Base-by-base conservation (phyloP, 73 alveolate genomes). In the Tetrahymena thermophila region DNA sequence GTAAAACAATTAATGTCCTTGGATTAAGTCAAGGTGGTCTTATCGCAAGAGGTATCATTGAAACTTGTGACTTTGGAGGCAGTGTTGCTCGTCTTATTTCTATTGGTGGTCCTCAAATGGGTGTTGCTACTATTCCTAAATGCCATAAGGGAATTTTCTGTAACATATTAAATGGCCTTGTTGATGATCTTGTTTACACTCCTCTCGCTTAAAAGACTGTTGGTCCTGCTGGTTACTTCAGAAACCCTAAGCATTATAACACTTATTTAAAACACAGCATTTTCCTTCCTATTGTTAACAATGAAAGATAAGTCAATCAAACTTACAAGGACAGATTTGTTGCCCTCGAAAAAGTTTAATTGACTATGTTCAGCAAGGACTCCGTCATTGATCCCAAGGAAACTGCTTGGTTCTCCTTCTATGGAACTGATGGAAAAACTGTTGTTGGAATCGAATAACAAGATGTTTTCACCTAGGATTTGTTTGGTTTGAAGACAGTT, bases 201-300 rank as follows among this genome's bases (percentile, higher is more conserved):
- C 94, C 96, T 8, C 94, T 95, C 58, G 94, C 94, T 37, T 98
- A 98, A 96, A 85, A 97, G 83, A 35, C 94, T 37, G 43, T 98
- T 28, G 99, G 98, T 0, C 99, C 99, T n/a, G 98, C 99, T 21
- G 99, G 98, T 56, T 98, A 98, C 97, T 98, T 97, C 96, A 97
- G 99, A 97, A 98, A 85, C 56, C 97, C 97, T 57, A 94, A 85
- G 93, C 96, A 97, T 95, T 40, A 94, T 16, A 94, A 95, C 7
- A 94, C 94, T 25, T 98, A 84, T 94, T 31, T 85, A 10, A 94
- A 96, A 35, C 57, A 97, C 58, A 96, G 98, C 13, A 94, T 83
- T 55, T 97, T 98, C 93, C 95, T 98, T 71, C 97, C 97, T 94
- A 43, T 95, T 28, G 96, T 98, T 37, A 96, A 97, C 89, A 96